Conservation (phyloP, 2,329 filamentous ascomycete species). For the Trichophyton rubrum region DNA sequence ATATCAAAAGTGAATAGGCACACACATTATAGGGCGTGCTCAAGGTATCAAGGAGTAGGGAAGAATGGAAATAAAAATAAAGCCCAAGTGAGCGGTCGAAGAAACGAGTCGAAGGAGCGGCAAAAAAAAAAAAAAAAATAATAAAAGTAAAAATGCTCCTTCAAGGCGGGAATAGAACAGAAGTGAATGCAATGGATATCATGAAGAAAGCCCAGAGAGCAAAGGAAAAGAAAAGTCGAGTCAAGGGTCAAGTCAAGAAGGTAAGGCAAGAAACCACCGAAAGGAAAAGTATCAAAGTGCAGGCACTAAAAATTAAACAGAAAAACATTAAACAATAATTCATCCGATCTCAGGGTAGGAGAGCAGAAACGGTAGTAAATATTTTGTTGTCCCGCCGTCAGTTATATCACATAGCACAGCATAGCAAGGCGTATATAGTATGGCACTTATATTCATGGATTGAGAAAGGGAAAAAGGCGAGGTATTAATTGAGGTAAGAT, state of each 20-base stretch:
- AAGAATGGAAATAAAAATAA: not conserved
- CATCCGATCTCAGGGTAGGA: not conserved
- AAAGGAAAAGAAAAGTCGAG: not conserved
- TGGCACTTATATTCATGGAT: not conserved
- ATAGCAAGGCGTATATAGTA: not conserved
- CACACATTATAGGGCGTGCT: not conserved
- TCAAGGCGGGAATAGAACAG: not conserved
- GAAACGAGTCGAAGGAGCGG: not conserved
- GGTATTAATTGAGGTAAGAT: no score
- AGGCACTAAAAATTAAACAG: not conserved
- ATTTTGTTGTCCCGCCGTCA: not conserved
- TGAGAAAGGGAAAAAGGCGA: not conserved
- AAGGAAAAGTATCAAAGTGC: not conserved
- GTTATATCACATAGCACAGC: not conserved
- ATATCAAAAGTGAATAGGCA: not conserved
- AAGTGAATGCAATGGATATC: not conserved
- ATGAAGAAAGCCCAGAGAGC: not conserved
- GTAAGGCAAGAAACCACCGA: not conserved
- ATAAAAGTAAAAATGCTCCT: not conserved
- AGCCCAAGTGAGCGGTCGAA: not conserved
- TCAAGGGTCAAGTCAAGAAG: not conserved
- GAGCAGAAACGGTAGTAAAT: not conserved
- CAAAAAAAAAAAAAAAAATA: no score
- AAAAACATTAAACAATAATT: slow-evolving; percentile 3
- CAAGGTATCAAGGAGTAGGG: not conserved